Evolutionary conservation across 768 basidiomycete genomes (phyloP).

Genomic region (Kwoniella botswanensis): DNA sequence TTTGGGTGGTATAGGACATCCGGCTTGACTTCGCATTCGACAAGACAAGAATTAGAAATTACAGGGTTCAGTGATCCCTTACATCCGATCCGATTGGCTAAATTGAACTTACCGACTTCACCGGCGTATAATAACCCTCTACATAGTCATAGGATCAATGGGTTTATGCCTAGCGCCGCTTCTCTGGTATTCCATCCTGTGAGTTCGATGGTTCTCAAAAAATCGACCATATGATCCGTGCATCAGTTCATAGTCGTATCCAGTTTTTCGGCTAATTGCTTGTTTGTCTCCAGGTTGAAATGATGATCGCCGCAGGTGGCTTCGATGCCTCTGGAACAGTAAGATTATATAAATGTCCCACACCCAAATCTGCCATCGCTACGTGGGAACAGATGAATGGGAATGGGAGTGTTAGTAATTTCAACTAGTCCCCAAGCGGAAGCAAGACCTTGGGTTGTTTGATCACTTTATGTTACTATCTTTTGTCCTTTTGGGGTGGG

Average conservation of each 20-base stretch:
- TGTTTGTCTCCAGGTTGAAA: slow-evolving; percentile 43
- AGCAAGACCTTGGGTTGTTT: background rate
- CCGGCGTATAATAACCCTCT: slow-evolving; percentile 24
- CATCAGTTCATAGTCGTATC: too few species aligned
- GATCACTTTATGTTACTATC: too few species aligned
- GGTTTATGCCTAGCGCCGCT: slow-evolving; percentile 53
- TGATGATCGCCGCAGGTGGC: slow-evolving; percentile 56
- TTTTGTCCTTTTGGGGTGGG: too few species aligned
- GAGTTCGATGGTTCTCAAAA: slow-evolving; percentile 24
- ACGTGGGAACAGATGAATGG: slow-evolving; percentile 25
- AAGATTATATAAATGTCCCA: slow-evolving; percentile 48
- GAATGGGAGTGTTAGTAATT: slow-evolving; percentile 1
- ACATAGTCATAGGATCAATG: slow-evolving; percentile 19
- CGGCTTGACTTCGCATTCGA: slow-evolving; percentile 43
- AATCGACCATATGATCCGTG: background rate
- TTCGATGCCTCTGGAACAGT: slow-evolving; percentile 54
- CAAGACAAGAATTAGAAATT: slow-evolving; percentile 48
- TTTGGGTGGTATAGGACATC: slow-evolving; percentile 31
- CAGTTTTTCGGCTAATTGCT: background rate
- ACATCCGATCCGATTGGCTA: slow-evolving; percentile 42
- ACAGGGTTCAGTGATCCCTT: slow-evolving; percentile 46
- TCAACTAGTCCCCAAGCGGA: background rate
- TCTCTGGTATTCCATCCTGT: slow-evolving; percentile 58
- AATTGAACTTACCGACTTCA: slow-evolving; percentile 41
- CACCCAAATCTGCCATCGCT: slow-evolving; percentile 23